Conservation (phyloP, 202 grass and related monocot genomes). For the Schoenoplectus triqueter region DNA sequence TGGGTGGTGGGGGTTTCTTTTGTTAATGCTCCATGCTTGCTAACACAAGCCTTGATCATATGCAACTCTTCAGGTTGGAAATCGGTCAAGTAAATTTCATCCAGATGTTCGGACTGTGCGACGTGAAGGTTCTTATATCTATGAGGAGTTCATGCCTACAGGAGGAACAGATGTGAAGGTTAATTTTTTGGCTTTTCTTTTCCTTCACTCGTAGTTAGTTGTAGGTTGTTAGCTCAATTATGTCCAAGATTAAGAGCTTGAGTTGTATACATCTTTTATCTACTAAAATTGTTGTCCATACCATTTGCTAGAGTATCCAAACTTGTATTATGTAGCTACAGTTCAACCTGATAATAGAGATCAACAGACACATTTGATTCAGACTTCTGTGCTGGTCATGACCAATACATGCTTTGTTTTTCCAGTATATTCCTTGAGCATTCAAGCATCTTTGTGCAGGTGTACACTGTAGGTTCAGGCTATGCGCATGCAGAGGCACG, state of each 20-base stretch:
- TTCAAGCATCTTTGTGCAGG: conserved; percentile 54
- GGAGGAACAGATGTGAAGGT: conserved; percentile 99
- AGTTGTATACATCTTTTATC: background rate
- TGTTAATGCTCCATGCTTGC: background rate
- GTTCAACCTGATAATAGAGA: background rate
- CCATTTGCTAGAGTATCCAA: background rate
- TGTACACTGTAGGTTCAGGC: conserved; percentile 87
- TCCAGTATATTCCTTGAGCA: background rate
- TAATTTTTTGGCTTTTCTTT: conserved; percentile 23
- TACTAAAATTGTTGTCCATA: background rate
- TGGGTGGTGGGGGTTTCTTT: background rate
- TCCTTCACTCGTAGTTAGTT: background rate
- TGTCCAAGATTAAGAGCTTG: too few relatives aligned
- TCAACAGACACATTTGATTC: background rate
- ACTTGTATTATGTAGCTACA: background rate
- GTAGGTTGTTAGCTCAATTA: too few relatives aligned
- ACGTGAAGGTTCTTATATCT: conserved; percentile 93
- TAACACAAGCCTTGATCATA: background rate
- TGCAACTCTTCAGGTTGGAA: conserved; percentile 68
- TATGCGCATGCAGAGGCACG: conserved; percentile 98
- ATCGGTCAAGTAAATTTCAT: conserved; percentile 94
- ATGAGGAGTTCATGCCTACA: conserved; percentile 99
- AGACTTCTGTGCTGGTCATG: background rate
- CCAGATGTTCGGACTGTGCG: conserved; percentile 90
- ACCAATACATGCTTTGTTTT: too few relatives aligned